These are phyloP conservation scores for Cutaneotrichosporon cyanovorans DNA, from an alignment of 1,284 basidiomycete species.

Conservation along the genomic window DNA sequence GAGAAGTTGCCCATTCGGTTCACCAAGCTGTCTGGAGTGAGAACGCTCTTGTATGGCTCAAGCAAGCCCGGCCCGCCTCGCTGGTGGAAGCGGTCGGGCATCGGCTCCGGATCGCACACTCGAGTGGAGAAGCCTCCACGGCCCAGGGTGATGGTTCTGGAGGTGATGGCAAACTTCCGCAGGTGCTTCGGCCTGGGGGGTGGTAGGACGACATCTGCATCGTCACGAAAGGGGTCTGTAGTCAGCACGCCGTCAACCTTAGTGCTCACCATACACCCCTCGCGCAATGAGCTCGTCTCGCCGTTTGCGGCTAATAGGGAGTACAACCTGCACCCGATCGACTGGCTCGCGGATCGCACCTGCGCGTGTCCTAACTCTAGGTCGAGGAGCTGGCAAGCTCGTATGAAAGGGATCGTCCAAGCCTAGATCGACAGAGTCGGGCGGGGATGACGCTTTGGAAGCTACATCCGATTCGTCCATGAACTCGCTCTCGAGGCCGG, in stretches of 20 bases:
- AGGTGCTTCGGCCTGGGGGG: too few species aligned
- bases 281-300: conserved; percentile 9
- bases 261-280: conserved; percentile 7
- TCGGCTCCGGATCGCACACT: conserved; percentile 23
- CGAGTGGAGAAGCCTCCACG: not conserved
- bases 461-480: not conserved
- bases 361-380: not conserved
- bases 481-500: too few species aligned
- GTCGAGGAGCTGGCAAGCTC: too few species aligned
- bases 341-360: not conserved
- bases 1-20: conserved; percentile 16
- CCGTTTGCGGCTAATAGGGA: conserved; percentile 4
- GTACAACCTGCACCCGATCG: not conserved
- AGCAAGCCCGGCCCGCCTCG: conserved; percentile 21
- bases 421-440: too few species aligned
- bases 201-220: not conserved
- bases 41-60: conserved; percentile 24
- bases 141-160: too few species aligned
- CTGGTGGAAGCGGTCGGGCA: conserved; percentile 23
- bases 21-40: conserved; percentile 22
- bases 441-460: not conserved
- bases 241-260: too few species aligned
- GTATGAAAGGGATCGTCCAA: too few species aligned
- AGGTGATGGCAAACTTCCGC: too few species aligned
- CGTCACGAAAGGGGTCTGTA: conserved; percentile 13